Evolutionary conservation across 169 alveolate species (phyloP).

Genomic region (Plasmodium coatneyi): DNA sequence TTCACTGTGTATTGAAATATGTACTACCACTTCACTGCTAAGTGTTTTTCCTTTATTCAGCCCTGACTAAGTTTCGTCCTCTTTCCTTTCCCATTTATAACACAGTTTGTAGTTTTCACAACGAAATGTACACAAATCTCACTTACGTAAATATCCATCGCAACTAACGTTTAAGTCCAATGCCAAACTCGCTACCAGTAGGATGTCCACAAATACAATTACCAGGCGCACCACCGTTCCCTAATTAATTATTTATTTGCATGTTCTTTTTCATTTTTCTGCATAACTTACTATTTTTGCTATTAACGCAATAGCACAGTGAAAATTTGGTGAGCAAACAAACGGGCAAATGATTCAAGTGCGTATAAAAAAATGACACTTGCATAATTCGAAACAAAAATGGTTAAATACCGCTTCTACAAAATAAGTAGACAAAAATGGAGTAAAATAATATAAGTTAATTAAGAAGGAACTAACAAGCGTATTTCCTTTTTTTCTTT

Average conservation of each 20-base stretch:
- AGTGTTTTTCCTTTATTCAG: background rate
- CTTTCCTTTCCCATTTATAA: background rate
- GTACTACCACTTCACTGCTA: background rate
- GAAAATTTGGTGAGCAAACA: background rate
- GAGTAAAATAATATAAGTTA: background rate
- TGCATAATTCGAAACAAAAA: background rate
- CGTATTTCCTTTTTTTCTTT: background rate
- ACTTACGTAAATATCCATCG: slow-evolving; percentile 69
- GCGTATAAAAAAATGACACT: background rate
- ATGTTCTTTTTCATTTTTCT: slow-evolving; percentile 1
- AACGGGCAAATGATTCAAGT: background rate
- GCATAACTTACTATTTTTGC: slow-evolving; percentile 8
- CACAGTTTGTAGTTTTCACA: background rate
- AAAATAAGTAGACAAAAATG: background rate
- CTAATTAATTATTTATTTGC: slow-evolving; percentile 27
- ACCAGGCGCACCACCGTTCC: slow-evolving; percentile 21
- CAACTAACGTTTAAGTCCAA: slow-evolving; percentile 29
- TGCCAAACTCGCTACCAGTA: slow-evolving; percentile 37
- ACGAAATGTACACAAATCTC: background rate
- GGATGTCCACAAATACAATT: slow-evolving; percentile 42
- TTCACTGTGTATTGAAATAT: background rate
- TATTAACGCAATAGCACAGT: background rate
- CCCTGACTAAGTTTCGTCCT: background rate
- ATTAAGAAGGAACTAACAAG: background rate
- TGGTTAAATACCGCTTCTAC: slow-evolving; percentile 36